Percentiles rank a stretch among this genome's conserved stretches.
Conservation (phyloP, 2,329 filamentous ascomycete species). For the Alternaria metachromatica region DNA sequence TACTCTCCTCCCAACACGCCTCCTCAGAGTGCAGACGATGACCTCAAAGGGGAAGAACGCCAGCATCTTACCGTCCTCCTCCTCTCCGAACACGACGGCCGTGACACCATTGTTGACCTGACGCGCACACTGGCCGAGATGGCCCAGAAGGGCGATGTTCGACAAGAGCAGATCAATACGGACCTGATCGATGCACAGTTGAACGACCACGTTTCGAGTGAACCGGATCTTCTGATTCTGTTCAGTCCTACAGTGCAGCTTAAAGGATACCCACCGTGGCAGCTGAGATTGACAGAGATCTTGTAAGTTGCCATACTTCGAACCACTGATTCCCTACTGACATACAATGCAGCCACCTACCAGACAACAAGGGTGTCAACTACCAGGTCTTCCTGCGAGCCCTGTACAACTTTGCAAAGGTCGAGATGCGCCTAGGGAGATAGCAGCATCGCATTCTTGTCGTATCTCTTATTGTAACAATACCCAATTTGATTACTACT, state of each 20-base stretch:
- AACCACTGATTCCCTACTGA: constrained; percentile 9
- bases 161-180: constrained; percentile 78
- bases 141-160: constrained; percentile 87
- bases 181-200: constrained; percentile 92
- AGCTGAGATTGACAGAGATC: constrained; percentile 92
- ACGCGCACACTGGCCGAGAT: constrained; percentile 94
- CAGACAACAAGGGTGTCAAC: constrained; percentile 81
- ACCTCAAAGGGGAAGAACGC: constrained; percentile 29
- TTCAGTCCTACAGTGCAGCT: constrained; percentile 86
- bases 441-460: constrained; percentile 37
- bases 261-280: constrained; percentile 95
- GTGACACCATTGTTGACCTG: constrained; percentile 92
- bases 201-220: constrained; percentile 76
- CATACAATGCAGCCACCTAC: constrained; percentile 52
- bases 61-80: constrained; percentile 71
- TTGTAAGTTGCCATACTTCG: constrained; percentile 61
- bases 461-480: constrained; percentile 13
- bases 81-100: constrained; percentile 85
- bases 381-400: constrained; percentile 93
- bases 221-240: constrained; percentile 87
- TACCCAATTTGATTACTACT: constrained; percentile 21
- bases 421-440: constrained; percentile 84
- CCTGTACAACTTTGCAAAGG: constrained; percentile 81
- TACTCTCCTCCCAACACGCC: constrained; percentile 58
- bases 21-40: constrained; percentile 43